Conservation (phyloP, 2,329 filamentous ascomycete species). For the Aspergillus sp. region DNA sequence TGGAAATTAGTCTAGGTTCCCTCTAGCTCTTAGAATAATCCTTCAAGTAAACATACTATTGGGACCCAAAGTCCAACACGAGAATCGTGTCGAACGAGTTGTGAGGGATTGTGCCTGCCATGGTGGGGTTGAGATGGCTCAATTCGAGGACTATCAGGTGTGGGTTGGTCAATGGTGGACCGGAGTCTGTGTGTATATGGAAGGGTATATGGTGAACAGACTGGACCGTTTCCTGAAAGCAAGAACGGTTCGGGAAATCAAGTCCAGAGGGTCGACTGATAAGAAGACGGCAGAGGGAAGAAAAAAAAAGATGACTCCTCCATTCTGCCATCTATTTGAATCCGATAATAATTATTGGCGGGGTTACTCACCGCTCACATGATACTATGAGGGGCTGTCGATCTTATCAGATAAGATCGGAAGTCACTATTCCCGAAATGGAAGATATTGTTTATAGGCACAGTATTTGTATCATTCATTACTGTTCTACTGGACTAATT, state of each 20-base stretch:
- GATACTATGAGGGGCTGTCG: not conserved
- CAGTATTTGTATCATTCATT: too few relatives aligned
- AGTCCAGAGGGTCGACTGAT: slow-evolving; percentile 8
- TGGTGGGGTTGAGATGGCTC: slow-evolving; percentile 9
- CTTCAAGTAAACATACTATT: slow-evolving; percentile 19
- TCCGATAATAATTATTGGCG: slow-evolving; percentile 2
- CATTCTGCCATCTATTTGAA: slow-evolving; percentile 2
- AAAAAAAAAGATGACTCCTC: slow-evolving; percentile 10
- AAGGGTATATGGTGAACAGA: not conserved
- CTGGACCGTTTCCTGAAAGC: not conserved
- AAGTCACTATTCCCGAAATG: not conserved
- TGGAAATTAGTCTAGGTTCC: slow-evolving; percentile 4
- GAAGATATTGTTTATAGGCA: not conserved
- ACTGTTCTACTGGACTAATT: too few relatives aligned
- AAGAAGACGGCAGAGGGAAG: slow-evolving; percentile 3
- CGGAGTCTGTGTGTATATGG: not conserved
- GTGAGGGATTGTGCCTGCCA: slow-evolving; percentile 23
- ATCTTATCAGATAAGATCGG: slow-evolving; percentile 13
- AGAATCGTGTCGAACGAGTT: slow-evolving; percentile 64
- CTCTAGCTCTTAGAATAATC: not conserved
- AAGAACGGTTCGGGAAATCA: slow-evolving; percentile 2
- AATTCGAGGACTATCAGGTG: not conserved
- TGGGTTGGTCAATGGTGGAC: not conserved
- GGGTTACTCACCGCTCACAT: slow-evolving; percentile 5
- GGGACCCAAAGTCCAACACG: slow-evolving; percentile 65